Base-by-base conservation (phyloP, 805 yeast species). In the Pichia deserticola region DNA sequence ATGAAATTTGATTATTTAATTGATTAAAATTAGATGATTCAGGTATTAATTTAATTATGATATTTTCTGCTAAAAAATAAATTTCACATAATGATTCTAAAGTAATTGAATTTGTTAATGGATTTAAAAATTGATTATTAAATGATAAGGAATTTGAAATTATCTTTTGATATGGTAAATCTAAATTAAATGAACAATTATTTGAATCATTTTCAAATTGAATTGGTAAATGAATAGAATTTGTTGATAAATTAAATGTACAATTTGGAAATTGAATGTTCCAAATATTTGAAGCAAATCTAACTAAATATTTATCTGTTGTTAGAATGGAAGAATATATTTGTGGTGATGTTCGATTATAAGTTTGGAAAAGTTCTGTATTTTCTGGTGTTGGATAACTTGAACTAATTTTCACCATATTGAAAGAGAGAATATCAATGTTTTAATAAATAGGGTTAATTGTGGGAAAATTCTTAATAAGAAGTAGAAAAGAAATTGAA, bases 301-400 rank as follows among this genome's bases (percentile, higher is more conserved):
- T 42, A 13, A 58, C 15, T 11, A 58, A 28, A 33, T 49, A 45
- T 13, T 49, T 50, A 30, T 58, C 61, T 13, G 47, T 48, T n/a
- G 51, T 47, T 3, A 40, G 36, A 5, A 48, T 39, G 2, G 51
- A 48, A 11, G 54, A 45, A 38, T 51, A 58, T 29, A 52, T 46
- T 41, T 57, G 60, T 20, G 68, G 68, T 1, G 62, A 54, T 7
- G 62, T 57, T 25, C 55, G 51, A 13, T 55, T 55, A 46, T 56
- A 62, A 3, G 52, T 50, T 2, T 60, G 41, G 15, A 59, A 51
- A 3, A 57, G 53, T 29, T 64, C 64, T 13, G 67, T 58, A 50
- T 63, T 64, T 42, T 64, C 68, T 13, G 61, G 50, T 3, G 67
- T 59, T 3, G 68, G 68, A 36, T 41, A 40, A 34, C 36, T 20